Base-by-base conservation (phyloP, 2,329 filamentous ascomycete genomes). In the Elsinoe batatas region DNA sequence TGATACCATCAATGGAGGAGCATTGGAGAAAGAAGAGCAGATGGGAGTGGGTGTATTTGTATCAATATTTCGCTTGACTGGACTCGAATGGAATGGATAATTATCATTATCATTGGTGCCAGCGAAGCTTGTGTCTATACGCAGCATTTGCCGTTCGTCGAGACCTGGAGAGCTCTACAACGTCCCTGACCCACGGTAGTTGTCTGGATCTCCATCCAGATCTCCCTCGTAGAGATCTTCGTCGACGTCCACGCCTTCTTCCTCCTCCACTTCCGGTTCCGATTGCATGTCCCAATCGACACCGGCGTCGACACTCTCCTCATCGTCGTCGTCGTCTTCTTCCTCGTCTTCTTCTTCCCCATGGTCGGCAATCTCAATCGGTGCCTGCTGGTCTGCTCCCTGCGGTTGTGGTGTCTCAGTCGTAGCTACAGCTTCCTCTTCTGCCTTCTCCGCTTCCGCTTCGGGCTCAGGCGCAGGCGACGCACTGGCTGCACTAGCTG, bases 311-410 rank as follows among this genome's bases (percentile, higher is more conserved):
- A 44, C 40, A n/a, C 40, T 38, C 38, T 37, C 30, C 38, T 37
- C 30, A 12, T 33, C 22, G 18, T 54, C 44, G 12, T 57, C 56
- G 10, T 38, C 38, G 6, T 56, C 57, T 13, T 46, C 57, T 10
- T 53, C 40, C n/a, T 59, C 51, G 6, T 58, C 58, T 50, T 51
- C 57, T 17, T 51, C 47, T 8, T 56, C 57, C 12, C 43, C 53
- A 32, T 58, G 47, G 12, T 53, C 57, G n/a, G 35, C 17, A 43
- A 50, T 55, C 53, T 44, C 51, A 18, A 55, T 56, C 12, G 47
- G 44, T 18, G 6, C 15, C 10, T 57, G 26, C 46, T 57, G 26
- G 33, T 30, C 13, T 6, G 6, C 46, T 1, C 7, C 53, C 18
- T 22, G 26, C 7, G 3, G 37, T 32, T 37, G 15, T 3, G 15